Base-by-base conservation (phyloP, 2,329 filamentous ascomycete species). In the Stagonosporopsis rhizophila region DNA sequence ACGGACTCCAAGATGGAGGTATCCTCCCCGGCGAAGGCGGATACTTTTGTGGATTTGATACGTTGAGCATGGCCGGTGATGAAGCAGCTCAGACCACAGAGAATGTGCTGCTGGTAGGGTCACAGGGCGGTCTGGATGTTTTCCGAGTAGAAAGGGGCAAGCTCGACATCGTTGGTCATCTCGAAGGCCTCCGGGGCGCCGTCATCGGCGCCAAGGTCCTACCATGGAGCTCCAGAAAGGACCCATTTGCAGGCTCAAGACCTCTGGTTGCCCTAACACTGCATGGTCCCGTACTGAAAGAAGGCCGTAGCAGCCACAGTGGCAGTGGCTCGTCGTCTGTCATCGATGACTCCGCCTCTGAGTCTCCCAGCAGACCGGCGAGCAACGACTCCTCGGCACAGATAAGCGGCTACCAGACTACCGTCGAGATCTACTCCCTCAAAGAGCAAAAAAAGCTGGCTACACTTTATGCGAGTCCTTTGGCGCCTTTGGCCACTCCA, bases 341-440 rank as follows among this genome's bases (percentile, higher is more conserved):
- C 6, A 65, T 71, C 45, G 71, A 78, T 37, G 77, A 78, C 37
- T 71, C 70, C 11, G 64, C 71, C 9, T 70, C 69, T 5, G 74
- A 76, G 12, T 73, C 73, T 22, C 72, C 71, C 2, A 76, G 70
- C 52, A 66, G 75, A n/a, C 73, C 75, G 22, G 57, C 67, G 15
- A 73, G 67, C 17, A 64, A 71, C n/a, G 60, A 64, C 14, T 45
- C 64, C 3, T 58, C 66, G 17, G 61, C 61, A 17, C 68, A 69
- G 39, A 80, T 87, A 56, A 83, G 85, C 45, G 82, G 83, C 42
- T 96, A 94, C 69, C 92, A 96, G 75, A 97, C 93, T 0, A 89
- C 89, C 0, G 91, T 96, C 6, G 92, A 97, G 65, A 81, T 98
- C 0, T 96, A 94, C 75, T 97, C 93, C 1, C 79, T 98, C 57